A percentile compares a stretch with the other conserved stretches of the same genome.
Conservation (phyloP, 73 alveolate species). For the Blepharisma stoltei region DNA sequence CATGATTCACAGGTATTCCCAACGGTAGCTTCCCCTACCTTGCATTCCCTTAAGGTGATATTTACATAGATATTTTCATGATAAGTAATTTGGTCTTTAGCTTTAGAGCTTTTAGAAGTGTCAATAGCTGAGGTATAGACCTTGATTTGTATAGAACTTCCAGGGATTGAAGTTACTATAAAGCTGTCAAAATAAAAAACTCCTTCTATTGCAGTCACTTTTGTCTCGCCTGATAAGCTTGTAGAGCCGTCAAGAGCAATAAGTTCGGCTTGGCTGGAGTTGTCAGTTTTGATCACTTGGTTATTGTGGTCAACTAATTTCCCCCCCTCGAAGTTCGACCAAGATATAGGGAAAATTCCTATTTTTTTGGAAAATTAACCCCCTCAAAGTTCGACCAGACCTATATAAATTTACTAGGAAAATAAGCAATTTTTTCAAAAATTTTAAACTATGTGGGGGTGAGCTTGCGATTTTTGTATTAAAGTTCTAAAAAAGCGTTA, state of each 20-base stretch:
- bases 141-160: not conserved
- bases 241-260: not conserved
- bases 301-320: not conserved
- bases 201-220: conserved; percentile 6
- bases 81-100: not conserved
- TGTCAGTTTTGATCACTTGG: not conserved
- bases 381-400: too few species aligned
- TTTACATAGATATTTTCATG: not conserved
- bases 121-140: not conserved
- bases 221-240: not conserved
- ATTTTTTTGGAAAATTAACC: too few species aligned
- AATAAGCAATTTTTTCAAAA: too few species aligned
- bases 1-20: not conserved
- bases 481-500: too few species aligned
- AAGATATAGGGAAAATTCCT: too few species aligned
- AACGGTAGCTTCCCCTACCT: not conserved
- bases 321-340: too few species aligned
- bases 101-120: too few species aligned
- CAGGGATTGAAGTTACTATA: not conserved
- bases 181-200: not conserved
- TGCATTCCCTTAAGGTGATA: not conserved
- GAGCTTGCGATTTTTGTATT: too few species aligned
- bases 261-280: not conserved
- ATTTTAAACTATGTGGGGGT: too few species aligned
- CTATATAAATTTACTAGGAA: too few species aligned